Percentiles rank a stretch among this genome's conserved stretches.
Conservation (phyloP, 495 filamentous ascomycete genomes). For the Annulohypoxylon stygium region DNA sequence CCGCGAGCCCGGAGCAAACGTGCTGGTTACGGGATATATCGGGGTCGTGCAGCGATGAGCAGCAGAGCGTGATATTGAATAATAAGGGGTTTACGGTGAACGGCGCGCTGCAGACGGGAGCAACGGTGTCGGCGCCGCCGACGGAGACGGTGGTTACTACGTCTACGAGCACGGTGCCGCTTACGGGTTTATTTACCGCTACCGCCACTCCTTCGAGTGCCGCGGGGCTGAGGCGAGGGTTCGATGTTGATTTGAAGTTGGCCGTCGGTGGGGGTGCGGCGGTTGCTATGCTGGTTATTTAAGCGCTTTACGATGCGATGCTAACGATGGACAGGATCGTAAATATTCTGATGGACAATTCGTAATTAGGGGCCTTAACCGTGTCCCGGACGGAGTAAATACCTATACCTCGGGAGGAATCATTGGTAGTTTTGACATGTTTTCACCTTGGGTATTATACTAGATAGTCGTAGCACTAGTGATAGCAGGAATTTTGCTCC, state of each 20-base stretch:
- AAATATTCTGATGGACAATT: background rate
- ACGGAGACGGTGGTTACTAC: conserved; percentile 27
- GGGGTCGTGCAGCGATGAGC: conserved; percentile 64
- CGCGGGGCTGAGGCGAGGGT: conserved; percentile 4
- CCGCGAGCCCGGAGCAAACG: conserved; percentile 57
- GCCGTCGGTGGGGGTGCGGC: conserved; percentile 8
- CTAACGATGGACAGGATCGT: background rate
- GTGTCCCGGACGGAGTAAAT: background rate
- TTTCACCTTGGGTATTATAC: background rate
- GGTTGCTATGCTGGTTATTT: conserved; percentile 15
- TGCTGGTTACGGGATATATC: conserved; percentile 70
- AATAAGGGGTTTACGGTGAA: conserved; percentile 62
- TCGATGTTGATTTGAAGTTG: background rate
- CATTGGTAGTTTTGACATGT: background rate
- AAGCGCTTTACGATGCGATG: background rate
- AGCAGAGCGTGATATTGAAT: conserved; percentile 59
- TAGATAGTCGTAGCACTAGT: background rate
- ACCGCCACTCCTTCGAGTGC: conserved; percentile 46
- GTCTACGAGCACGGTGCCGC: conserved; percentile 47
- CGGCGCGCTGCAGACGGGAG: conserved; percentile 66
- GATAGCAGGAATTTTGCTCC: background rate
- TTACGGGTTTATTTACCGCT: conserved; percentile 47
- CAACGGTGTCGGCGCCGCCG: conserved; percentile 48
- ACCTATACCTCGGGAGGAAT: conserved; percentile 4
- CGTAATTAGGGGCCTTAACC: background rate